Evolutionary conservation across 257 asterid genomes (phyloP).

Genomic region (Jacaranda mimosifolia): DNA sequence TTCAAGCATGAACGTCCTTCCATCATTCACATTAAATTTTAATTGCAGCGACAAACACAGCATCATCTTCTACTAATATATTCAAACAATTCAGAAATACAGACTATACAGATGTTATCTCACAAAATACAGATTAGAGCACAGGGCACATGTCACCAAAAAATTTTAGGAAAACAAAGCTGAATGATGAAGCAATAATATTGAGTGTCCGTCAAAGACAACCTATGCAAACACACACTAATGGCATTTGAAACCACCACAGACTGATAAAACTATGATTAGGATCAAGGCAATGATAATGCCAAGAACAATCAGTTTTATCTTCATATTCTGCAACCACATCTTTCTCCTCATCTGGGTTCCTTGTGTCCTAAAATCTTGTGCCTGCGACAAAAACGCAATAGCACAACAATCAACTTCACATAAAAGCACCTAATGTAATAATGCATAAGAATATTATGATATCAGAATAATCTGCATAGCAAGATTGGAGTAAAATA

Average conservation of each 20-base stretch:
- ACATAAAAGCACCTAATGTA: not conserved
- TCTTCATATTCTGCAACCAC: conserved; percentile 97
- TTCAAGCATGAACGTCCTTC: not conserved
- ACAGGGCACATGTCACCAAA: conserved; percentile 43
- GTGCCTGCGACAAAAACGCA: conserved; percentile 62
- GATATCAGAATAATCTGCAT: not conserved
- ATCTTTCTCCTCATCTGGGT: conserved; percentile 91
- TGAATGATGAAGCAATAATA: conserved; percentile 42
- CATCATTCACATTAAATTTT: not conserved
- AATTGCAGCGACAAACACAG: not conserved
- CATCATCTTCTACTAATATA: conserved; percentile 37
- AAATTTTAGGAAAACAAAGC: conserved; percentile 44
- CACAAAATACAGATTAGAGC: conserved; percentile 43
- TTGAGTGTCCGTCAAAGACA: conserved; percentile 35
- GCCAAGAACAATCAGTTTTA: conserved; percentile 91
- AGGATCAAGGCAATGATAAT: conserved; percentile 87
- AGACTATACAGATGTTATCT: conserved; percentile 68
- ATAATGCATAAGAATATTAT: too few relatives aligned
- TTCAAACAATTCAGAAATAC: conserved; percentile 45
- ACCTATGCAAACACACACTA: conserved; percentile 35
- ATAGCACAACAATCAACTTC: conserved; percentile 14
- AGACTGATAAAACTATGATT: conserved; percentile 83
- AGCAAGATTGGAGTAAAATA: not conserved
- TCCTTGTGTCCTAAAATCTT: conserved; percentile 96
- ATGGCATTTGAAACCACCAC: conserved; percentile 80